Percentiles rank a stretch among this genome's conserved stretches.
phyloP scores from a whole-genome alignment of 257 asterid species.

The Scutellaria minor region DNA sequence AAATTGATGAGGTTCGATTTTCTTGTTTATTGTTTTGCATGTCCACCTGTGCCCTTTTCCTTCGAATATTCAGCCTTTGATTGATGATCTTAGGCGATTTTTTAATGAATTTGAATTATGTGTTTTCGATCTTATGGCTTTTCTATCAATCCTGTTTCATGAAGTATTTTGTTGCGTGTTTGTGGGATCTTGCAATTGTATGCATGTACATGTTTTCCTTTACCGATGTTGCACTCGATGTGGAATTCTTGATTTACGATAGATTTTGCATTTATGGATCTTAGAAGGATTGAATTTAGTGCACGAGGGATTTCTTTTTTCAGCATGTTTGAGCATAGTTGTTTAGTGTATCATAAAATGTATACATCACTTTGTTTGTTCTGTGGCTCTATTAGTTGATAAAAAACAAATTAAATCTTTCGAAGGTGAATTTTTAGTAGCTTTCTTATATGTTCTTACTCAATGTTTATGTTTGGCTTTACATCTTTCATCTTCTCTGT shows the following conservation, averaged over 20 bases:
- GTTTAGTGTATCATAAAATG: not conserved
- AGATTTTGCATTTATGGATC: slow-evolving; percentile 13
- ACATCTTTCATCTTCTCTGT: not conserved
- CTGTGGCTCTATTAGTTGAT: not conserved
- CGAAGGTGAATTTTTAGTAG: not conserved
- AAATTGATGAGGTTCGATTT: not conserved
- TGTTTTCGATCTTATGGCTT: too few relatives aligned
- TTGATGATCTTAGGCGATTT: slow-evolving; percentile 19
- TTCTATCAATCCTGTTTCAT: not conserved
- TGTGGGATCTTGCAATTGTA: slow-evolving; percentile 15
- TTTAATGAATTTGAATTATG: too few relatives aligned
- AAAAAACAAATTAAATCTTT: not conserved
- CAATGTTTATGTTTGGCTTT: slow-evolving; percentile 13
- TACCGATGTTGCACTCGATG: not conserved
- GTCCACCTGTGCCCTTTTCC: slow-evolving; percentile 5
- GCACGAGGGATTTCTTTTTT: not conserved
- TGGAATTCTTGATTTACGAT: slow-evolving; percentile 13
- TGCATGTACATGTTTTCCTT: slow-evolving; percentile 20
- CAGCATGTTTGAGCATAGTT: too few relatives aligned
- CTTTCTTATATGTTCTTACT: slow-evolving; percentile 23
- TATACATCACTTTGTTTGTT: slow-evolving; percentile 1
- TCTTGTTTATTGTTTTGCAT: slow-evolving; percentile 28
- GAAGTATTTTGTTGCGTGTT: not conserved
- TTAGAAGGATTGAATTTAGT: not conserved
- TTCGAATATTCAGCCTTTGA: not conserved